A percentile compares a stretch with the other conserved stretches of the same genome.
phyloP scores from a whole-genome alignment of 1,139 yeast species.

The Pichia sp. region DNA sequence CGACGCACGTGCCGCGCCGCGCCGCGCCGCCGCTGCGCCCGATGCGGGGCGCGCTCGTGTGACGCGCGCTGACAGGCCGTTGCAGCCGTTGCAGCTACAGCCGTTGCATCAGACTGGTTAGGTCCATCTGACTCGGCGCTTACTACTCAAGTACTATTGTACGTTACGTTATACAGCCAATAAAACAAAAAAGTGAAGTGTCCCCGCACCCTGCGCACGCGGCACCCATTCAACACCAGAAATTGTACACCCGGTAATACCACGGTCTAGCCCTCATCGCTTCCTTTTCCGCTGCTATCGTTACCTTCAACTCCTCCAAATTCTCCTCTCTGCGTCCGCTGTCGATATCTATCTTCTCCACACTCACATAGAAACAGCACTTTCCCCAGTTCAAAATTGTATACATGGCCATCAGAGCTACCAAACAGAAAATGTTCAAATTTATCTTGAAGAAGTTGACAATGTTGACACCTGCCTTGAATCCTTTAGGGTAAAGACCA shows the following conservation, averaged over 20 bases:
- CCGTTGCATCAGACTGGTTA: too few species aligned
- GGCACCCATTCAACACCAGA: conserved; percentile 44
- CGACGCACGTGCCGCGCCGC: neutral
- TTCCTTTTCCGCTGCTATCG: conserved; percentile 45
- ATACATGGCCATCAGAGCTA: conserved; percentile 33
- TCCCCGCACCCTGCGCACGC: too few species aligned
- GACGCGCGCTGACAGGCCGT: too few species aligned
- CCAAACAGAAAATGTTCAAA: conserved; percentile 45
- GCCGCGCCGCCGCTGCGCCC: too few species aligned
- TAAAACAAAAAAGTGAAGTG: neutral
- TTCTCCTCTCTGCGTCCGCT: conserved; percentile 61
- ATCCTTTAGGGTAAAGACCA: conserved; percentile 48
- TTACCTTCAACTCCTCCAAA: conserved; percentile 45
- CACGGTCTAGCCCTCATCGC: conserved; percentile 42
- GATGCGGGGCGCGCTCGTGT: too few species aligned
- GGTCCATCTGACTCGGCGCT: too few species aligned
- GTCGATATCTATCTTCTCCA: conserved; percentile 49
- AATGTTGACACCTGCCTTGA: neutral
- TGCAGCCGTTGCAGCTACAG: too few species aligned
- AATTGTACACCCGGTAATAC: conserved; percentile 38
- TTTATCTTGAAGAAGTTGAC: conserved; percentile 46
- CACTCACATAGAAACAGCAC: conserved; percentile 16
- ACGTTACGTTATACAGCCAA: too few species aligned
- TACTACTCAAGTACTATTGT: too few species aligned
- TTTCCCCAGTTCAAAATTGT: conserved; percentile 39